A percentile compares a stretch with the other conserved stretches of the same genome.
Evolutionary conservation across 1,284 basidiomycete species (phyloP).

Genomic region (Irpex sp.): DNA sequence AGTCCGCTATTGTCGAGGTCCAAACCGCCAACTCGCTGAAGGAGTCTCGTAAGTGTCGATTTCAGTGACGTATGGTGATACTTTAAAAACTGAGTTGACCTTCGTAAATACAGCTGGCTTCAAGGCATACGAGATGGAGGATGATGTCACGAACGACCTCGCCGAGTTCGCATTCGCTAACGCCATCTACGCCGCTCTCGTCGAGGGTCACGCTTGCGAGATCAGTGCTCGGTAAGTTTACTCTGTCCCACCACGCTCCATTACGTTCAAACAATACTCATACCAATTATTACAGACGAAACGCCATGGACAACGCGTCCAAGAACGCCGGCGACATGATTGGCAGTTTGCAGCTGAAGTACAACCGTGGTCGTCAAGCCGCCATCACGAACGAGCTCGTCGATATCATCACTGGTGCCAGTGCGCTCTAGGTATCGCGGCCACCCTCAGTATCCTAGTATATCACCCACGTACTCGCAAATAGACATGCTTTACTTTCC

Average conservation of each 20-base stretch:
- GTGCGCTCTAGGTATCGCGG: conserved; percentile 12
- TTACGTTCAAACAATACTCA: conserved; percentile 9
- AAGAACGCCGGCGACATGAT: conserved; percentile 98
- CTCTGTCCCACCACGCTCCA: neutral
- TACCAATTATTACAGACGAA: conserved; percentile 55
- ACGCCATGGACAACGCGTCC: conserved; percentile 99
- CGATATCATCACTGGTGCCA: conserved; percentile 87
- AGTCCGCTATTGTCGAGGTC: conserved; percentile 74
- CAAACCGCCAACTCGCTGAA: conserved; percentile 79
- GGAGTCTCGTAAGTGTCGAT: conserved; percentile 60
- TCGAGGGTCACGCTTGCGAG: conserved; percentile 96
- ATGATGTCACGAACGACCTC: conserved; percentile 91
- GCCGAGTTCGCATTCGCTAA: conserved; percentile 97
- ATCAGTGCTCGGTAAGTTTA: conserved; percentile 73
- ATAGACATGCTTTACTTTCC: neutral
- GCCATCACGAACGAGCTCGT: conserved; percentile 96
- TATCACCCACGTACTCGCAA: neutral
- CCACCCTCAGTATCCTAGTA: neutral
- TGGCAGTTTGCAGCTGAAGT: conserved; percentile 81
- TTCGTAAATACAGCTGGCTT: conserved; percentile 59
- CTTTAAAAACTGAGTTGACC: neutral
- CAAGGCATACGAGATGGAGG: conserved; percentile 94
- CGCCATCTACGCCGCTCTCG: conserved; percentile 92
- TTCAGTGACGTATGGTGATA: neutral
- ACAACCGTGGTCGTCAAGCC: conserved; percentile 99